These are phyloP conservation scores for Syncephalis fuscata DNA, from an alignment of 371 early-diverging fungal species.

Conservation along the genomic window DNA sequence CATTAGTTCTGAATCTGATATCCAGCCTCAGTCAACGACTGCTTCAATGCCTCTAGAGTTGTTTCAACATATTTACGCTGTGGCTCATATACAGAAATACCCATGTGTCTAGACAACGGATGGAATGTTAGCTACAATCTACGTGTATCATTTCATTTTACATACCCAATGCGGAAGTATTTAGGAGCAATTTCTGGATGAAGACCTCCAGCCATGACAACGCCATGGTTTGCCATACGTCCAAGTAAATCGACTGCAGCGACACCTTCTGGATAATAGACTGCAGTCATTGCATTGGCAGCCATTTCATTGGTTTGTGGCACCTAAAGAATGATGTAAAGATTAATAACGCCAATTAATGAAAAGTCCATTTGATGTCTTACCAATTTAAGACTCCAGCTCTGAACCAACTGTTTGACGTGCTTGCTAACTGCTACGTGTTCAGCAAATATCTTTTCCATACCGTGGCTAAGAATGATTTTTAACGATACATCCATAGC, in stretches of 20 bases:
- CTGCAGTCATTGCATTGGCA: constrained; percentile 87
- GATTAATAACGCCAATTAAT: constrained; percentile 4
- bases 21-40: too few relatives aligned
- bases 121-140: neutral
- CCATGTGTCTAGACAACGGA: constrained; percentile 80
- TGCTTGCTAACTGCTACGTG: constrained; percentile 51
- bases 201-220: constrained; percentile 90
- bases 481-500: constrained; percentile 74
- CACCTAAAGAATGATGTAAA: constrained; percentile 42
- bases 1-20: too few relatives aligned
- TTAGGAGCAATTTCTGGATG: constrained; percentile 65
- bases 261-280: constrained; percentile 83
- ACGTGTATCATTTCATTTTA: constrained; percentile 8
- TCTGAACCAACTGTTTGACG: constrained; percentile 49
- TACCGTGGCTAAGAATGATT: constrained; percentile 42
- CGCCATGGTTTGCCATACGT: constrained; percentile 53
- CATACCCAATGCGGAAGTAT: constrained; percentile 85
- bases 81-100: constrained; percentile 67
- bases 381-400: constrained; percentile 64
- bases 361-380: neutral
- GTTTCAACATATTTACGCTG: constrained; percentile 53
- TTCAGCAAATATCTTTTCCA: constrained; percentile 49
- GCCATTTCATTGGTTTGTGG: constrained; percentile 36
- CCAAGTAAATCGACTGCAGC: constrained; percentile 59
- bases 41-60: constrained; percentile 24